phyloP scores from a whole-genome alignment of 2,329 filamentous ascomycete genomes.

The Ustilaginoidea virens region DNA sequence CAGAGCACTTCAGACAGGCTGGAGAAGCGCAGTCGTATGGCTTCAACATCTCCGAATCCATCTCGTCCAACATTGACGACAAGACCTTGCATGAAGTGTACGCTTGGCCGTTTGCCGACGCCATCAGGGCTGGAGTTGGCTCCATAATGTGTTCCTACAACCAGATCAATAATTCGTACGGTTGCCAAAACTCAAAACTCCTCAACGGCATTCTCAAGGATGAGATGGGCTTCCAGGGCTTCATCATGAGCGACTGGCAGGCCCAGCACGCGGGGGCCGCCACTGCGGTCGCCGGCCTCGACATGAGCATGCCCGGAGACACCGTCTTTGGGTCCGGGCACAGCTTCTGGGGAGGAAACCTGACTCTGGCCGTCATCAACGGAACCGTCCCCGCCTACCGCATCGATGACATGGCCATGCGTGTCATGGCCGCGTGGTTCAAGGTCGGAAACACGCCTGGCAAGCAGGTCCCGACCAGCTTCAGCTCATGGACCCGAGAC shows the following conservation, averaged over 20 bases:
- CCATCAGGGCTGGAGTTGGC: slow-evolving; percentile 50
- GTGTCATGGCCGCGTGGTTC: slow-evolving; percentile 60
- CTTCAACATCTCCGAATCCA: slow-evolving; percentile 43
- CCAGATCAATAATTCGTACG: slow-evolving; percentile 67
- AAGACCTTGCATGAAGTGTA: slow-evolving; percentile 64
- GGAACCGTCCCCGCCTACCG: slow-evolving; percentile 79
- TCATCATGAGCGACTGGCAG: slow-evolving; percentile 68
- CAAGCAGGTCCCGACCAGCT: slow-evolving; percentile 48
- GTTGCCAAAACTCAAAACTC: slow-evolving; percentile 63
- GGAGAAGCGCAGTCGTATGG: slow-evolving; percentile 36
- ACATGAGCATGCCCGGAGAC: slow-evolving; percentile 86
- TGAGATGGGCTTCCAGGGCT: slow-evolving; percentile 69
- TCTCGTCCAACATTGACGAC: slow-evolving; percentile 52
- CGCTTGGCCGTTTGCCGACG: slow-evolving; percentile 64
- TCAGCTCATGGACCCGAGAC: slow-evolving; percentile 73
- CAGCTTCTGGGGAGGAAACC: slow-evolving; percentile 72
- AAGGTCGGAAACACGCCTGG: slow-evolving; percentile 43
- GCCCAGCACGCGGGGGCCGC: slow-evolving; percentile 57
- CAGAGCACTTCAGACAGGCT: slow-evolving; percentile 56
- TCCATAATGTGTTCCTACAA: slow-evolving; percentile 57
- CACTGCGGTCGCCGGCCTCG: slow-evolving; percentile 55
- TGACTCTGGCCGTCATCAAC: slow-evolving; percentile 78
- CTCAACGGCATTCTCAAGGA: slow-evolving; percentile 64
- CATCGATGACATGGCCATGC: slow-evolving; percentile 80
- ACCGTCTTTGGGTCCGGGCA: slow-evolving; percentile 56